A percentile compares a stretch with the other conserved stretches of the same genome.
phyloP scores from a whole-genome alignment of 139 green algal genomes.

The Closterium sp. region DNA sequence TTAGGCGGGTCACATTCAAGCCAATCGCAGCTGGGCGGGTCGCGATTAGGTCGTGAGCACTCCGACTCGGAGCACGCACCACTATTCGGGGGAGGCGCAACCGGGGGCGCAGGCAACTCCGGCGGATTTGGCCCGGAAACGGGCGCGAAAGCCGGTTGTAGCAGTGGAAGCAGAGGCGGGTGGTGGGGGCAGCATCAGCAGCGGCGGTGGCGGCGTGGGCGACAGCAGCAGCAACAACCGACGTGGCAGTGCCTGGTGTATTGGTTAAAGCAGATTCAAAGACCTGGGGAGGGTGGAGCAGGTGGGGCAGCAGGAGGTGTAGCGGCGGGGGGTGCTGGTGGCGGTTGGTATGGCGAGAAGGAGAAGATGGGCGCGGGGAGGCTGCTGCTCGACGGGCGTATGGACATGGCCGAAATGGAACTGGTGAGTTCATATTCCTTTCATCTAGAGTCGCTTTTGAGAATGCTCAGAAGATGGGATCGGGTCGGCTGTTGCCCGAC shows the following conservation, averaged over 20 bases:
- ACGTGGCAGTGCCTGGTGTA: not conserved
- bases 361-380: not conserved
- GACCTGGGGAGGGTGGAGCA: not conserved
- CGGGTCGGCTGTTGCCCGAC: too few relatives aligned
- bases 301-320: not conserved
- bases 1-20: too few relatives aligned
- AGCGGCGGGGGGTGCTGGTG: not conserved
- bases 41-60: not conserved
- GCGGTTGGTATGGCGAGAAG: not conserved
- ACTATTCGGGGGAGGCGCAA: not conserved
- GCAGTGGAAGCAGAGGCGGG: too few relatives aligned
- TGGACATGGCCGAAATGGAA: not conserved
- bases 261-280: not conserved
- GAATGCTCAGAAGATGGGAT: too few relatives aligned
- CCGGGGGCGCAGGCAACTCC: too few relatives aligned
- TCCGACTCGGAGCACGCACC: not conserved
- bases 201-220: too few relatives aligned
- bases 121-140: too few relatives aligned
- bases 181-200: not conserved
- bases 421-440: not conserved
- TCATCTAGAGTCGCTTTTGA: too few relatives aligned
- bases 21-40: not conserved
- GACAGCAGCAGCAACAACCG: not conserved
- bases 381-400: not conserved
- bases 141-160: too few relatives aligned